Percentiles rank a stretch among this genome's conserved stretches.
Evolutionary conservation across 2,329 filamentous ascomycete species (phyloP).

Genomic region (Beauveria bassiana): DNA sequence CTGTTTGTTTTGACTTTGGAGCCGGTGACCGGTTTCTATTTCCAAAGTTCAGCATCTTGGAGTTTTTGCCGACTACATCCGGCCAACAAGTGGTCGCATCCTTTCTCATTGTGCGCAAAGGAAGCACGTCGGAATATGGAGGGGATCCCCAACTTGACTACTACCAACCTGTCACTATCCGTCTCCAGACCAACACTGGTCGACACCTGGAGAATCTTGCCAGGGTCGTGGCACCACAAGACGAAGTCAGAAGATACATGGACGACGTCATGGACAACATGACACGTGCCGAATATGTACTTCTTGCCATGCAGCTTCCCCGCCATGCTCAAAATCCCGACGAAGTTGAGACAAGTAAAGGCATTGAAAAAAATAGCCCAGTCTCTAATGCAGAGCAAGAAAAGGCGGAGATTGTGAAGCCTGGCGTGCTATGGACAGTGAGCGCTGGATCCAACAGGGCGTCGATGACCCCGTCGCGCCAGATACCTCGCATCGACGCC

Average conservation of each 20-base stretch:
- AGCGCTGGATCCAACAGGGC: slow-evolving; percentile 11
- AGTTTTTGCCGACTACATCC: slow-evolving; percentile 45
- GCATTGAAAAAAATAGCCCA: slow-evolving; percentile 23
- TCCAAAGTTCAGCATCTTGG: slow-evolving; percentile 69
- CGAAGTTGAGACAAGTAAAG: slow-evolving; percentile 20
- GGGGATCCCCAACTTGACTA: slow-evolving; percentile 60
- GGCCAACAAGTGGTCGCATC: slow-evolving; percentile 62
- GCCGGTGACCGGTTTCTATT: slow-evolving; percentile 71
- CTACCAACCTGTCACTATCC: slow-evolving; percentile 66
- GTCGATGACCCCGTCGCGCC: slow-evolving; percentile 15
- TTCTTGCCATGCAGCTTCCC: slow-evolving; percentile 60
- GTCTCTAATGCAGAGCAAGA: slow-evolving; percentile 23
- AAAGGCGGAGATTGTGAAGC: slow-evolving; percentile 14
- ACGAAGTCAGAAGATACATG: slow-evolving; percentile 60
- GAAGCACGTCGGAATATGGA: slow-evolving; percentile 56
- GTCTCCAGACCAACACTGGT: slow-evolving; percentile 45
- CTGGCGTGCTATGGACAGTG: slow-evolving; percentile 29
- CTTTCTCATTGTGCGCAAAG: slow-evolving; percentile 69
- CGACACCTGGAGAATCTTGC: slow-evolving; percentile 53
- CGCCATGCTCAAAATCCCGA: slow-evolving; percentile 28
- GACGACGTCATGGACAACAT: slow-evolving; percentile 62
- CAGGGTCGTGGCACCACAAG: slow-evolving; percentile 53
- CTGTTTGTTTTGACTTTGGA: slow-evolving; percentile 65
- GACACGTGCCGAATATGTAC: slow-evolving; percentile 59
- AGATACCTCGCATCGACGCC: slow-evolving; percentile 23